Evolutionary conservation across 1,284 basidiomycete genomes (phyloP).

Genomic region (Marasmius sp.): DNA sequence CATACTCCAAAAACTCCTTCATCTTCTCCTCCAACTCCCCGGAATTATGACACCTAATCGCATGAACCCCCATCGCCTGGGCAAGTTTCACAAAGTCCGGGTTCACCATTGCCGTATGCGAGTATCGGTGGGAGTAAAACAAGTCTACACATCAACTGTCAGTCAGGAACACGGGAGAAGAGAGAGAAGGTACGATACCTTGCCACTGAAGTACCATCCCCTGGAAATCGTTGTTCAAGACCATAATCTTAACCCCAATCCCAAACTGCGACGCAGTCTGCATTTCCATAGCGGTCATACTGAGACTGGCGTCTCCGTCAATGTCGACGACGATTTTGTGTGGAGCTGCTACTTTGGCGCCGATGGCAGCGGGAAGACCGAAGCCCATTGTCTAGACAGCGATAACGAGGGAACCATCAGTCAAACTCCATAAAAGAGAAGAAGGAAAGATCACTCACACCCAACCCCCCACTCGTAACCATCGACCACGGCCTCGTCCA

Average conservation of each 20-base stretch:
- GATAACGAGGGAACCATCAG: constrained; percentile 10
- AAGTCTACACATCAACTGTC: constrained; percentile 65
- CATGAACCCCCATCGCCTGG: constrained; percentile 91
- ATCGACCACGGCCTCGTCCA: constrained; percentile 88
- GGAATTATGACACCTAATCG: constrained; percentile 70
- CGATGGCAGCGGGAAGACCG: constrained; percentile 91
- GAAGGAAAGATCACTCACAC: constrained; percentile 62
- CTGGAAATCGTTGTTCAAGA: constrained; percentile 94
- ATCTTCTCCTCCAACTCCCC: constrained; percentile 91
- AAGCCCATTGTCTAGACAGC: constrained; percentile 98
- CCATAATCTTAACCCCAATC: constrained; percentile 92
- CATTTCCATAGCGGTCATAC: constrained; percentile 99
- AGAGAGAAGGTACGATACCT: no score
- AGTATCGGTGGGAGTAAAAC: constrained; percentile 94
- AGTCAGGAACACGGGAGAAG: constrained; percentile 11
- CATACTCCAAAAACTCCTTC: constrained; percentile 98
- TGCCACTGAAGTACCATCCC: constrained; percentile 99
- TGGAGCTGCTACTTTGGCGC: constrained; percentile 95
- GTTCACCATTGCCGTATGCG: constrained; percentile 93
- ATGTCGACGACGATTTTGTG: constrained; percentile 94
- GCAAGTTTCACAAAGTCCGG: constrained; percentile 93
- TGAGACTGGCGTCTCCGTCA: constrained; percentile 97
- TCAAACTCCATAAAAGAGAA: not conserved
- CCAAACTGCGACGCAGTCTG: constrained; percentile 88
- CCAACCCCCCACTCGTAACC: constrained; percentile 96